Percentiles rank a stretch among this genome's conserved stretches.
phyloP scores from a whole-genome alignment of 2,329 filamentous ascomycete genomes.

The Colletotrichum chrysophilum region DNA sequence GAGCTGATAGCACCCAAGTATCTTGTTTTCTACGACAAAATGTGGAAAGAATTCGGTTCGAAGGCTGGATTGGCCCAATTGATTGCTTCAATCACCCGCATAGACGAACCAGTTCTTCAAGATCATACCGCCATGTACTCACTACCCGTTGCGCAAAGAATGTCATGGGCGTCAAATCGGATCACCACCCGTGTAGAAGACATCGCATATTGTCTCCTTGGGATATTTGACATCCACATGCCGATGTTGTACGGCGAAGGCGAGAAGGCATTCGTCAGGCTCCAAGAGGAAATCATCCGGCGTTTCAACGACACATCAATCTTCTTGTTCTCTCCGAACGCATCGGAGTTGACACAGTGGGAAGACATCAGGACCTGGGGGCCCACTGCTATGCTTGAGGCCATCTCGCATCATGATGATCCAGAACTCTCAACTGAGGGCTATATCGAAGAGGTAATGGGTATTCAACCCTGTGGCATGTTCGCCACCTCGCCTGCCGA shows the following conservation, averaged over 20 bases:
- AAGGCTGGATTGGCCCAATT: conserved; percentile 13
- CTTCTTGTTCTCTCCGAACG: neutral
- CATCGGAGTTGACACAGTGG: too few relatives aligned
- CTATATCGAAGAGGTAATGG: too few relatives aligned
- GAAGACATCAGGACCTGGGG: too few relatives aligned
- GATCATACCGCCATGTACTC: accelerated
- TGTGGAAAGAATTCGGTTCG: conserved; percentile 25
- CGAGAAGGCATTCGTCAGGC: conserved; percentile 22
- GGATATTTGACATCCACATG: conserved; percentile 31
- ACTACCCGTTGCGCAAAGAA: neutral
- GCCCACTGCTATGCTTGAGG: too few relatives aligned
- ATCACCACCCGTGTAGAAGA: conserved; percentile 16
- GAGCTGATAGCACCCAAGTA: conserved; percentile 24
- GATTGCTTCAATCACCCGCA: conserved; percentile 32
- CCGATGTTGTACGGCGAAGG: conserved; percentile 30
- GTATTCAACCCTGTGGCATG: too few relatives aligned
- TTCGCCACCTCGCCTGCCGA: too few relatives aligned
- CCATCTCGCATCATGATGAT: too few relatives aligned
- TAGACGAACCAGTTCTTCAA: neutral
- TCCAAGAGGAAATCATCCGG: neutral
- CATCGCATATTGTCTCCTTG: conserved; percentile 29
- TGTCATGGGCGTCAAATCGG: conserved; percentile 27
- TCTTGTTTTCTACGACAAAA: conserved; percentile 25
- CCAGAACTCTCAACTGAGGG: too few relatives aligned
- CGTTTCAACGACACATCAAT: neutral